Evolutionary conservation across 225 moss, liverwort and hornwort genomes (phyloP), one percentile per base, ranked within the genome.

Genomic region (Asterella californica): DNA sequence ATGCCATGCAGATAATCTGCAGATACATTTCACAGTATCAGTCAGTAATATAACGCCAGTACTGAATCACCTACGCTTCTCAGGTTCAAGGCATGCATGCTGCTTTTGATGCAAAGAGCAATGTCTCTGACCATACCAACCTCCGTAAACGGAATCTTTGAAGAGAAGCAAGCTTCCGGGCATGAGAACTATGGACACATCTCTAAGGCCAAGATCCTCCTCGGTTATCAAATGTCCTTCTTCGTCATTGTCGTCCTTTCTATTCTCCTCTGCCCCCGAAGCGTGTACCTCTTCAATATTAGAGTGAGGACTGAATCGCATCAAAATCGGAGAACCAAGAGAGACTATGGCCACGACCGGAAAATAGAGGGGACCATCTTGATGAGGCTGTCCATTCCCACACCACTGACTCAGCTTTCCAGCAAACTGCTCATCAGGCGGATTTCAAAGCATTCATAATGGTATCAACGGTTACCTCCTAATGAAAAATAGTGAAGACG

Each of bases 1-100:
- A 93, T 95, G 64, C 95, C 95, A 78, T 95, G 95, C 74, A 95
- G 84, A 85, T 95, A 92, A 3, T 92, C 95, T 93, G 84, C 78
- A 83, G 2, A 8, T 19, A 30, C 50, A 73, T 73, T 50, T 52
- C 10, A 9, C 12, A 32, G 19, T 10, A 27, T 74, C 32, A 32
- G 33, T 5, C 6, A 38, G 1, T 33, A 52, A 34, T 0, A 4
- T 65, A 14, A 14, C 15, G 12, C 15, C 36, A 47, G 10, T 8
- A 38, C 70, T 42, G 22, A n/a, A 24, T 70, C 10, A 70, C 38
- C 5, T 18, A 69, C 30, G 30, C 15, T 9, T 15, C 62, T 15
- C n/a, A 27, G 4, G 38, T 22, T 21, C 38, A 2, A 32, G 53
- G 1, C 33, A 50, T 0, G n/a, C 53, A 49, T 30, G 32, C 19